Conservation (phyloP, 495 filamentous ascomycete species). For the Evansstolkia leycettana region DNA sequence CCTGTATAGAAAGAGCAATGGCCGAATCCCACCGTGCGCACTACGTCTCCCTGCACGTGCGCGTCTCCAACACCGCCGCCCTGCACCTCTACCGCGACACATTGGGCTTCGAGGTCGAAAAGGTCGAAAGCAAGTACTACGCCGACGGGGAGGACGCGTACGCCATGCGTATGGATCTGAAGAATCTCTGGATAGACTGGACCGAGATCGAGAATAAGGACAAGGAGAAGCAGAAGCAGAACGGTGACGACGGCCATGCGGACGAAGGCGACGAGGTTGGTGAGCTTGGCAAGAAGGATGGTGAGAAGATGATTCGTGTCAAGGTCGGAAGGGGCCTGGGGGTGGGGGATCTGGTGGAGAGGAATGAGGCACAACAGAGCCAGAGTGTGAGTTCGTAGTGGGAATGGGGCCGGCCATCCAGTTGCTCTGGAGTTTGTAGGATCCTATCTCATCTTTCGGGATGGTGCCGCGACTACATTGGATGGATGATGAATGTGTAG, state of each 20-base stretch:
- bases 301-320: conserved; percentile 43
- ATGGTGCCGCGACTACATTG: too few relatives aligned
- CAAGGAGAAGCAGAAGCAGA: conserved; percentile 20
- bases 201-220: conserved; percentile 30
- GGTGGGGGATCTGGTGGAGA: conserved; percentile 77
- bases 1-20: conserved; percentile 88
- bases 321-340: conserved; percentile 73
- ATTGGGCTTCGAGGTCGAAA: conserved; percentile 81
- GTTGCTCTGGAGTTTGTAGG: too few relatives aligned
- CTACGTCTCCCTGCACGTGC: conserved; percentile 93
- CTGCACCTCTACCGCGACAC: conserved; percentile 88
- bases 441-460: too few relatives aligned
- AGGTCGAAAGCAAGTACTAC: conserved; percentile 89
- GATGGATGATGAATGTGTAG: too few relatives aligned
- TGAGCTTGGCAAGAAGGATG: conserved; percentile 36
- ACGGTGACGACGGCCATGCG: conserved; percentile 22
- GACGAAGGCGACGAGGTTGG: conserved; percentile 46
- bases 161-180: conserved; percentile 80
- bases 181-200: conserved; percentile 41
- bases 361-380: conserved; percentile 42
- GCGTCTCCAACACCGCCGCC: conserved; percentile 82
- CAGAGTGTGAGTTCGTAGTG: too few relatives aligned
- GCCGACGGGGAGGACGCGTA: conserved; percentile 96
- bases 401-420: background rate
- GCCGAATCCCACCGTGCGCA: conserved; percentile 80